A percentile compares a stretch with the other conserved stretches of the same genome.
Conservation (phyloP, 192 early-diverging fungal species). For the Rhizophagus prolifer region DNA sequence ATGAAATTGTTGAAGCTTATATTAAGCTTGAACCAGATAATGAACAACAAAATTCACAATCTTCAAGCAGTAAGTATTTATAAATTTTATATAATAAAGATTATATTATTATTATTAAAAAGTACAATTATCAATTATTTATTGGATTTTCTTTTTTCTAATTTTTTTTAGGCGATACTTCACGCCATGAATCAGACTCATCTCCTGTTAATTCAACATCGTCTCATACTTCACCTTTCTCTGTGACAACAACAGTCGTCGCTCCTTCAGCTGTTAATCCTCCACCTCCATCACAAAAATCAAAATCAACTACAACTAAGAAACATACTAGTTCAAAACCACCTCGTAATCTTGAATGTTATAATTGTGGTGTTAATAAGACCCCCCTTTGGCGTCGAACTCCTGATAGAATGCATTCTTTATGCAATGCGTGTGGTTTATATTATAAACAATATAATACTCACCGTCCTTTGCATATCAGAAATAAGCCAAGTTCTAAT, state of each 20-base stretch:
- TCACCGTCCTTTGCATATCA: slow-evolving; percentile 59
- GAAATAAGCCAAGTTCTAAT: slow-evolving; percentile 47
- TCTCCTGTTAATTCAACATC: not conserved
- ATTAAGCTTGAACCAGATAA: slow-evolving; percentile 10
- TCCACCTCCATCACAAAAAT: not conserved
- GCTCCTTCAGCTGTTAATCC: not conserved
- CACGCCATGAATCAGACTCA: not conserved
- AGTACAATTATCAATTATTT: too few species aligned
- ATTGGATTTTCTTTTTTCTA: too few species aligned
- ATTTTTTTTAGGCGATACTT: slow-evolving; percentile 3
- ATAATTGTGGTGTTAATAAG: slow-evolving; percentile 73
- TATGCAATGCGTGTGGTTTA: slow-evolving; percentile 82
- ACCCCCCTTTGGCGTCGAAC: slow-evolving; percentile 83
- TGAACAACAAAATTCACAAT: not conserved
- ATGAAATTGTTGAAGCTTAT: slow-evolving; percentile 16
- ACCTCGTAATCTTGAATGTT: slow-evolving; percentile 58
- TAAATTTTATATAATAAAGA: too few species aligned
- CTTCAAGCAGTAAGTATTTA: not conserved
- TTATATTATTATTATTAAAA: too few species aligned
- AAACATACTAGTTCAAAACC: slow-evolving; percentile 41
- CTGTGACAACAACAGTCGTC: not conserved
- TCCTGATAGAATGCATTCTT: slow-evolving; percentile 69
- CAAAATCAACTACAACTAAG: slow-evolving; percentile 42
- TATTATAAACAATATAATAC: slow-evolving; percentile 65
- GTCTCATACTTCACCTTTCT: not conserved